Conservation (phyloP, 768 basidiomycete genomes). For the Leccinum olivaceopallidum region DNA sequence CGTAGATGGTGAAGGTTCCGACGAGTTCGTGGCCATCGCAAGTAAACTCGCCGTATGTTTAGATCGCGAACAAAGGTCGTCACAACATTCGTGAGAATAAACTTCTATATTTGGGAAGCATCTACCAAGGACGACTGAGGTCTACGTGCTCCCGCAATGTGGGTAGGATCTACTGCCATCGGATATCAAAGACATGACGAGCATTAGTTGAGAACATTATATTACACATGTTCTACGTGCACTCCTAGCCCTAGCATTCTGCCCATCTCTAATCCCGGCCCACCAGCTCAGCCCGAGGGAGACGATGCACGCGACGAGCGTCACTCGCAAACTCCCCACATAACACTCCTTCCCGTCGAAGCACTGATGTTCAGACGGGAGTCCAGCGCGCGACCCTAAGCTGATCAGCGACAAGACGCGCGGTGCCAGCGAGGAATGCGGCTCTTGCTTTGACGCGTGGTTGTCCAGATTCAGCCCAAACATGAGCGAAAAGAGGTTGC, state of each 20-base stretch:
- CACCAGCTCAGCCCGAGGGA: slow-evolving; percentile 39
- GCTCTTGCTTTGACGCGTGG: slow-evolving; percentile 42
- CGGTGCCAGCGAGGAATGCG: neutral
- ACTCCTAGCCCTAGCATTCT: slow-evolving; percentile 4
- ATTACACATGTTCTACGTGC: neutral
- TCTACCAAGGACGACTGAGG: too few species aligned
- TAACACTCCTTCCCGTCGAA: slow-evolving; percentile 62
- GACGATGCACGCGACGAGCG: slow-evolving; percentile 36
- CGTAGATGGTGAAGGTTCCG: slow-evolving; percentile 22
- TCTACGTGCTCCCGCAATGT: too few species aligned
- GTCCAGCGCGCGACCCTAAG: slow-evolving; percentile 12
- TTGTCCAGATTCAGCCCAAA: slow-evolving; percentile 83
- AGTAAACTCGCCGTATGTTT: neutral
- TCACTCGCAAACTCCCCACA: slow-evolving; percentile 53
- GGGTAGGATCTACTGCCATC: too few species aligned
- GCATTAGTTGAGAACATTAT: too few species aligned
- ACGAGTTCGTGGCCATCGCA: slow-evolving; percentile 31
- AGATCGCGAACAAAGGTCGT: neutral
- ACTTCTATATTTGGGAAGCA: neutral
- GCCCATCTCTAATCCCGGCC: slow-evolving; percentile 38
- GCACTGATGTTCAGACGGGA: slow-evolving; percentile 46
- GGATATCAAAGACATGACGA: too few species aligned
- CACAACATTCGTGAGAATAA: slow-evolving; percentile 19
- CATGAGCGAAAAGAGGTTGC: slow-evolving; percentile 80
- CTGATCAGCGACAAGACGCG: neutral